Evolutionary conservation across 2,329 filamentous ascomycete species (phyloP).

Genomic region (Aspergillus amoenus): DNA sequence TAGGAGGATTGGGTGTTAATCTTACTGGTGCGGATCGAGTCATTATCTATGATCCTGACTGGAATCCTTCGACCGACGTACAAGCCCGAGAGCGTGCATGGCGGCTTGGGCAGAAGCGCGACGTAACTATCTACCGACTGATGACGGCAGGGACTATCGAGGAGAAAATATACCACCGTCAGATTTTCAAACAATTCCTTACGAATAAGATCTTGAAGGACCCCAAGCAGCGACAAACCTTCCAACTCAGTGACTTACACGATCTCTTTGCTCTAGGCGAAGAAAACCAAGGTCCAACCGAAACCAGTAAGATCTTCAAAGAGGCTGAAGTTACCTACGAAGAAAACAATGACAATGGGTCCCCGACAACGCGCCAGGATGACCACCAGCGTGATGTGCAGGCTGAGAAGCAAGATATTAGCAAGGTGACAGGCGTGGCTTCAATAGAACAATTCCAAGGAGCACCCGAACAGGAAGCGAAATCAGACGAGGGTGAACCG

Average conservation of each 20-base stretch:
- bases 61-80: slow-evolving; percentile 95
- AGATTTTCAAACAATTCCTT: slow-evolving; percentile 97
- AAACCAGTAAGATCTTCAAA: slow-evolving; percentile 83
- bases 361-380: neutral
- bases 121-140: slow-evolving; percentile 94
- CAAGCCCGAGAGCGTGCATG: slow-evolving; percentile 95
- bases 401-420: slow-evolving; percentile 48
- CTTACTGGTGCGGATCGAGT: slow-evolving; percentile 92
- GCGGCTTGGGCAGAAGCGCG: slow-evolving; percentile 90
- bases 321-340: slow-evolving; percentile 75
- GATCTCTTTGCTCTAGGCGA: slow-evolving; percentile 82
- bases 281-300: slow-evolving; percentile 67
- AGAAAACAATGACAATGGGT: slow-evolving; percentile 25
- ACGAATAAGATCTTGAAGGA: slow-evolving; percentile 95
- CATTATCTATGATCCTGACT: slow-evolving; percentile 98
- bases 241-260: slow-evolving; percentile 85
- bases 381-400: slow-evolving; percentile 10
- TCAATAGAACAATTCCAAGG: slow-evolving; percentile 64
- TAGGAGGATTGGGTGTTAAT: slow-evolving; percentile 90
- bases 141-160: slow-evolving; percentile 98
- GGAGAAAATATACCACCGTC: slow-evolving; percentile 98
- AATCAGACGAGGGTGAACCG: slow-evolving; percentile 1
- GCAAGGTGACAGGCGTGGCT: slow-evolving; percentile 61
- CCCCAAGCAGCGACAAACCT: slow-evolving; percentile 87
- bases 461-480: slow-evolving; percentile 18